phyloP scores from a whole-genome alignment of 2,329 filamentous ascomycete species.

The Arthrobotrys pseudoclavata region DNA sequence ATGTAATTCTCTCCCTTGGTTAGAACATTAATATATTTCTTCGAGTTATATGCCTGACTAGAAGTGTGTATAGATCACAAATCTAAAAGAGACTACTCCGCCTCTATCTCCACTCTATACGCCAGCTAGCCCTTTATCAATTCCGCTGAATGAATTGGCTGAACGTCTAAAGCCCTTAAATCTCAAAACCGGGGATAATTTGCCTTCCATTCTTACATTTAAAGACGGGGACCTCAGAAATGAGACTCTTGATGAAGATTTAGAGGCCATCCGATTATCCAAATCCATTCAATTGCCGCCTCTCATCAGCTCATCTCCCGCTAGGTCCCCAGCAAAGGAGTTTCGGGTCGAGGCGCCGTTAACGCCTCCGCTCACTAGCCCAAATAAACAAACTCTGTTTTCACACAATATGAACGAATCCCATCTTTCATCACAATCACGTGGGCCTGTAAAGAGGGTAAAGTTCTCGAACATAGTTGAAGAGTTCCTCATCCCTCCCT shows the following conservation, averaged over 20 bases:
- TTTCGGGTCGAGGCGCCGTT: slow-evolving; percentile 26
- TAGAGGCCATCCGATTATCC: slow-evolving; percentile 3
- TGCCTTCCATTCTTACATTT: not conserved
- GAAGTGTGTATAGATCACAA: not conserved
- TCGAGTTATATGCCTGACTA: not conserved
- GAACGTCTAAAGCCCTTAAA: slow-evolving; percentile 8
- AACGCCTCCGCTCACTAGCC: slow-evolving; percentile 40
- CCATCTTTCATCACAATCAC: not conserved
- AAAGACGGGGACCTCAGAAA: not conserved
- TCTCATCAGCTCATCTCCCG: slow-evolving; percentile 29
- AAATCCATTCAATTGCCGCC: not conserved
- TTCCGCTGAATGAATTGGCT: slow-evolving; percentile 3
- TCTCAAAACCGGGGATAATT: not conserved
- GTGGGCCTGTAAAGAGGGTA: slow-evolving; percentile 4
- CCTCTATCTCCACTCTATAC: slow-evolving; percentile 30
- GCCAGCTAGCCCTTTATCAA: not conserved
- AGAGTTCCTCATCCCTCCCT: slow-evolving; percentile 48
- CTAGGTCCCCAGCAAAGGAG: not conserved
- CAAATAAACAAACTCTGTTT: not conserved
- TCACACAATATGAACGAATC: not conserved
- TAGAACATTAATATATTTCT: not conserved
- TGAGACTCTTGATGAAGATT: slow-evolving; percentile 12
- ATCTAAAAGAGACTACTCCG: slow-evolving; percentile 10
- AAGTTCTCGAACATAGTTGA: slow-evolving; percentile 32
- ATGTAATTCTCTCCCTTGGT: not conserved